phyloP scores from a whole-genome alignment of 805 yeast genomes.

The Jamesozyma lodderae region DNA sequence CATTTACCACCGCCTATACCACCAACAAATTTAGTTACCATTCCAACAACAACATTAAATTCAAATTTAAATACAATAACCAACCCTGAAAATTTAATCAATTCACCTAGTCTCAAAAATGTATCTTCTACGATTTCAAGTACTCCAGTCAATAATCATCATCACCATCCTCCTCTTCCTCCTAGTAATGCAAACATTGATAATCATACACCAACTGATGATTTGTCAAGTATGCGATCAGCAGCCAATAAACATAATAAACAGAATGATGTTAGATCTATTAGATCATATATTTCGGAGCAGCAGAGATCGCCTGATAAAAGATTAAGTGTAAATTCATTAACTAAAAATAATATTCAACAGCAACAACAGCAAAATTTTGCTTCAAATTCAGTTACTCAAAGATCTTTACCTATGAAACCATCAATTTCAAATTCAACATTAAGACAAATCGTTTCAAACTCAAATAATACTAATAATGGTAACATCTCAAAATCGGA shows the following conservation, averaged over 20 bases:
- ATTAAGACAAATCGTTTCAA: constrained; percentile 6
- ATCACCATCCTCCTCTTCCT: too few species aligned
- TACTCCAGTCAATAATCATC: not conserved
- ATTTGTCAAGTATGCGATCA: constrained; percentile 15
- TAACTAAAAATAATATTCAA: constrained; percentile 7
- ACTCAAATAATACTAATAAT: not conserved
- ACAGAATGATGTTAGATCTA: constrained; percentile 18
- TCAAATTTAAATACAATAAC: constrained; percentile 9
- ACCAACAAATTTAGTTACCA: not conserved
- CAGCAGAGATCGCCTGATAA: constrained; percentile 23
- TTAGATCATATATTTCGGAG: constrained; percentile 18
- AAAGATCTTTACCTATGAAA: constrained; percentile 5
- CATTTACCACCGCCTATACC: constrained; percentile 2
- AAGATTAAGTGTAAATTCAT: constrained; percentile 16
- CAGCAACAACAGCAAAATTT: not conserved
- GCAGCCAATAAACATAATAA: constrained; percentile 4
- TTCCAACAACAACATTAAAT: not conserved
- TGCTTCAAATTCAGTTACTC: not conserved
- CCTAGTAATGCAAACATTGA: constrained; percentile 5
- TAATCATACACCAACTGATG: constrained; percentile 10
- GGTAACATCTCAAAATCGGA: constrained; percentile 4
- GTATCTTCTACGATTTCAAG: not conserved
- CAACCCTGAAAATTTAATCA: constrained; percentile 6
- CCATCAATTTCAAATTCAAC: constrained; percentile 14
- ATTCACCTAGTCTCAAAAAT: not conserved